phyloP scores from a whole-genome alignment of 257 asterid species.

The Verbena officinalis region DNA sequence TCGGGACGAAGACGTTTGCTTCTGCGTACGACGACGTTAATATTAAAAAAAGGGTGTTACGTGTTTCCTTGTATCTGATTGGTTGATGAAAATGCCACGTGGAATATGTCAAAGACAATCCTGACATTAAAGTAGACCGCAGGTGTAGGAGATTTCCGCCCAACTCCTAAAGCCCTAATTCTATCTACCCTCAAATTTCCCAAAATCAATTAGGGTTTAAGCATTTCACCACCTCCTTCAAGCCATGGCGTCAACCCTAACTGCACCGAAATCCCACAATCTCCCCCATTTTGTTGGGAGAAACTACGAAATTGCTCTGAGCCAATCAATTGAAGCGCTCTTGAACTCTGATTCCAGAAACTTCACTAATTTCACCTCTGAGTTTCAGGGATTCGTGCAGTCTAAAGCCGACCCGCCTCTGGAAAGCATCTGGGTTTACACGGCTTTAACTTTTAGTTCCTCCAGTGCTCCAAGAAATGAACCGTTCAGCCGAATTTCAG shows the following conservation, averaged over 20 bases:
- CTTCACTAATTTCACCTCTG: conserved; percentile 32
- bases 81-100: conserved; percentile 42
- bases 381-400: conserved; percentile 49
- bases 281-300: conserved; percentile 37
- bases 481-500: conserved; percentile 37
- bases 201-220: conserved; percentile 37
- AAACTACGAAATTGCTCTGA: conserved; percentile 46
- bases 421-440: conserved; percentile 67
- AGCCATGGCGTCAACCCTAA: conserved; percentile 48
- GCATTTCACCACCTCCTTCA: conserved; percentile 15
- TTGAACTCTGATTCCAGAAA: conserved; percentile 33
- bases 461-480: conserved; percentile 30
- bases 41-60: conserved; percentile 21
- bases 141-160: conserved; percentile 17
- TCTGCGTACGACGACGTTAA: conserved; percentile 4
- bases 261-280: conserved; percentile 26
- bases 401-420: conserved; percentile 55
- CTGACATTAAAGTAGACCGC: not conserved
- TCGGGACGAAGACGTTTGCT: not conserved
- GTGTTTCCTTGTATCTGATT: conserved; percentile 43
- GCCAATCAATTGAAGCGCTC: conserved; percentile 45
- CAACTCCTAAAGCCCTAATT: conserved; percentile 35
- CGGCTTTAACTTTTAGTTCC: conserved; percentile 45
- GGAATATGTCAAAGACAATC: not conserved
- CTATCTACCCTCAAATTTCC: not conserved